phyloP scores from a whole-genome alignment of 805 yeast genomes.

The Zygosaccharomyces pseudorouxii region DNA sequence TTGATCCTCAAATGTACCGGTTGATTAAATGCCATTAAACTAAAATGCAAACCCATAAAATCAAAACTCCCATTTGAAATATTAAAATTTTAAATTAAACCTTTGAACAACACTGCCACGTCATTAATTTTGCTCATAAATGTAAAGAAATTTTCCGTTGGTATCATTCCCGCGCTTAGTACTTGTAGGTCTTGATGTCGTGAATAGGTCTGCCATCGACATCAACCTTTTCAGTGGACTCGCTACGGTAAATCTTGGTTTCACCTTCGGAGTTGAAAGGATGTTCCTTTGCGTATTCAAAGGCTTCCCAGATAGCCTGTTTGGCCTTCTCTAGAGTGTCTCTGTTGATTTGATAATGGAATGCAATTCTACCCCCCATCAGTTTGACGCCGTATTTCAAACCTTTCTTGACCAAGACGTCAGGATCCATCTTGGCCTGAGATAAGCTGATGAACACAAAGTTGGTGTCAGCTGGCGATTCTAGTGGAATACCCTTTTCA shows the following conservation, averaged over 20 bases:
- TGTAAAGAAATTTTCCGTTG: not conserved
- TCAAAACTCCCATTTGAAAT: constrained; percentile 17
- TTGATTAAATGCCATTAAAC: constrained; percentile 2
- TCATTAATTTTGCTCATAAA: constrained; percentile 5
- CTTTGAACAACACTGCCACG: constrained; percentile 24
- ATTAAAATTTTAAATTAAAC: constrained; percentile 9
- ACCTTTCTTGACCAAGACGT: constrained; percentile 49
- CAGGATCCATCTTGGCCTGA: constrained; percentile 52
- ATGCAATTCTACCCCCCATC: constrained; percentile 72
- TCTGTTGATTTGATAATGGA: constrained; percentile 64
- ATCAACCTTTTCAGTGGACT: constrained; percentile 33
- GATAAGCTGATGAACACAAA: constrained; percentile 70
- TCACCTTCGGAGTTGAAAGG: constrained; percentile 51
- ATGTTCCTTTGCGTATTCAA: constrained; percentile 46
- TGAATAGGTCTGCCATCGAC: constrained; percentile 31
- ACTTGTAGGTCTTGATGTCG: constrained; percentile 34
- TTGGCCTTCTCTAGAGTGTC: constrained; percentile 56
- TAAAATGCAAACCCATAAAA: constrained; percentile 4
- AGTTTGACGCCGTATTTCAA: constrained; percentile 56
- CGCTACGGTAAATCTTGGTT: constrained; percentile 42
- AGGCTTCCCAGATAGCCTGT: constrained; percentile 52
- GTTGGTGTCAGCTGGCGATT: constrained; percentile 77
- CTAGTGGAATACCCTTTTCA: constrained; percentile 50
- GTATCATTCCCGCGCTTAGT: constrained; percentile 19
- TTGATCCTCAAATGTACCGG: constrained; percentile 31